A percentile compares a stretch with the other conserved stretches of the same genome.
Conservation (phyloP, 768 basidiomycete species). For the Dioszegia aurantiaca region DNA sequence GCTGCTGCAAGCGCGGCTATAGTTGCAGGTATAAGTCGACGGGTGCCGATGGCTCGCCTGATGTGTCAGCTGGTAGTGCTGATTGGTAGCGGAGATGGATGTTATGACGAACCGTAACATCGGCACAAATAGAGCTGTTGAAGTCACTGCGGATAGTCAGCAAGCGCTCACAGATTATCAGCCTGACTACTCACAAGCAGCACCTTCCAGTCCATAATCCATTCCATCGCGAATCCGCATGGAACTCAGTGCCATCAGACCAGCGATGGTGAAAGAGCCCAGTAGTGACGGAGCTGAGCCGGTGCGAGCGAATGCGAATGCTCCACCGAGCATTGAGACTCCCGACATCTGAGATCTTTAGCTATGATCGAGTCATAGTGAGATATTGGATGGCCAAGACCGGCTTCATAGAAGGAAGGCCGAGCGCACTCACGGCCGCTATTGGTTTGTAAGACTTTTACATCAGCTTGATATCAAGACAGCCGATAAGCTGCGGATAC, state of each 20-base stretch:
- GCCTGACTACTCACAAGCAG: constrained; percentile 39
- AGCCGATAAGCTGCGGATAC: background rate
- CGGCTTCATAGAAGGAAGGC: background rate
- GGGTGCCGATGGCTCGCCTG: constrained; percentile 15
- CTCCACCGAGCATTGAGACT: constrained; percentile 43
- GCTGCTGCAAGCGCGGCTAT: constrained; percentile 14
- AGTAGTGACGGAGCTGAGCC: constrained; percentile 42
- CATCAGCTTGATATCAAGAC: background rate
- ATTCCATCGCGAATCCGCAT: constrained; percentile 51
- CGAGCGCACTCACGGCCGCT: constrained; percentile 19
- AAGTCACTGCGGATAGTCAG: constrained; percentile 16
- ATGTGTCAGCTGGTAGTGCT: background rate
- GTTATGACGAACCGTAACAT: constrained; percentile 8
- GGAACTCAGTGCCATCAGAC: constrained; percentile 42
- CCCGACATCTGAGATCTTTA: constrained; percentile 36
- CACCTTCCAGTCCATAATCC: constrained; percentile 50
- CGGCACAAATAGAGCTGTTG: constrained; percentile 13
- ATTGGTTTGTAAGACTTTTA: constrained; percentile 30
- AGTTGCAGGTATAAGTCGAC: background rate
- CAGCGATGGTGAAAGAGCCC: constrained; percentile 45
- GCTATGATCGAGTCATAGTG: background rate
- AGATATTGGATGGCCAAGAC: too few species aligned
- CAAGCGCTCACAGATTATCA: too few species aligned
- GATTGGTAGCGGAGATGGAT: too few species aligned
- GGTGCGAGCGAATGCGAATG: constrained; percentile 41